Evolutionary conservation across 2,329 filamentous ascomycete species (phyloP), one percentile per base, ranked within the genome.

Genomic region (Aspergillaceae sp.): DNA sequence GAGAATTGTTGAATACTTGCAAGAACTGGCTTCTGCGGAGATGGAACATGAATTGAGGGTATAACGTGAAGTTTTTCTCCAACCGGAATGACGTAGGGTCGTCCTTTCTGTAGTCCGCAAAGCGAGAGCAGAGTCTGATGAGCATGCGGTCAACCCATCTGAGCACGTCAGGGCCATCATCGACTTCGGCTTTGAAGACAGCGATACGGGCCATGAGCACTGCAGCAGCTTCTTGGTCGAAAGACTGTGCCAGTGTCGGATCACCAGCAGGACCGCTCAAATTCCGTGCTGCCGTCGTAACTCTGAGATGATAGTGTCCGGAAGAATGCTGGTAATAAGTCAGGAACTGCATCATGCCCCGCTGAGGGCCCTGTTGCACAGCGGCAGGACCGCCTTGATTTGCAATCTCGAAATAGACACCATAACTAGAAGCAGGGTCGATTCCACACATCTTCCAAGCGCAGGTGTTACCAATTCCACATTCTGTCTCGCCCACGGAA

Each of bases 361-460:
- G 89, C 63, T 94, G 87, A 28, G 87, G 85, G 5, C 85, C 82
- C 65, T 91, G 87, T 61, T 91, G 87, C 66, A 94, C 86, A 52
- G 87, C 82, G 42, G 86, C 78, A 10, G 89, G 86, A 5, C 89
- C 89, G 33, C 88, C 89, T 70, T 97, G 92, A 58, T 86, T 88
- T 41, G 92, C 91, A 63, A 98, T 94, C 68, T 98, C 92, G 59
- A 97, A 98, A 71, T 97, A 98, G 52, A 98, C 79, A 50, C 89
- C 92, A 60, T 97, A 97, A 60, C 89, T 96, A 30, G 92, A 83
- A 46, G 83, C 85, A 7, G 92, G 92, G 59, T 97, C 90, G 56
- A 98, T 96, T 56, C 89, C 90, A 61, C 92, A 97, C 91, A 98
- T 96, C 72, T 98, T 98, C 92, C 92, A 98, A 3, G 90, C 91